phyloP scores from a whole-genome alignment of 2,329 filamentous ascomycete species.

The Cladosporium sphaerospermum region DNA sequence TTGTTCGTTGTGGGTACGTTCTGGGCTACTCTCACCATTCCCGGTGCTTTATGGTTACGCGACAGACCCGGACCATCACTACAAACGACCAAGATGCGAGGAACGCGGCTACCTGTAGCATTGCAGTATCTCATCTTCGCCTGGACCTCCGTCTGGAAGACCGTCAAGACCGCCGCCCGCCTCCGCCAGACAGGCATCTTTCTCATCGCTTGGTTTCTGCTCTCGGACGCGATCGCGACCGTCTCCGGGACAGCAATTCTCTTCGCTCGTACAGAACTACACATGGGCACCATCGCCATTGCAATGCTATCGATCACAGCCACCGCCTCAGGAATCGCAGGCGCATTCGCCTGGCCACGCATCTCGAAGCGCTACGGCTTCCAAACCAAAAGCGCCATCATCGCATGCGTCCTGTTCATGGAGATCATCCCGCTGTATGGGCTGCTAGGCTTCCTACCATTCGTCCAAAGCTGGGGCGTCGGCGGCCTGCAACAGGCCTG shows the following conservation, averaged over 20 bases:
- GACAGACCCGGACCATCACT: constrained; percentile 81
- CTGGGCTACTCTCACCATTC: constrained; percentile 85
- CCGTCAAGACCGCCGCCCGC: constrained; percentile 62
- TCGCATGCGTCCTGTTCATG: constrained; percentile 77
- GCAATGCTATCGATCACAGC: constrained; percentile 86
- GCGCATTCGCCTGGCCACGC: constrained; percentile 80
- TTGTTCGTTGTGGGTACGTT: constrained; percentile 76
- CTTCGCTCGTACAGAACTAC: constrained; percentile 83
- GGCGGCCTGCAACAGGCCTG: constrained; percentile 77
- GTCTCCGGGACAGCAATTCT: constrained; percentile 90
- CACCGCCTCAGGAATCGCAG: constrained; percentile 75
- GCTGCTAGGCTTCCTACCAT: constrained; percentile 72
- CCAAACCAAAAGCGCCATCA: constrained; percentile 72
- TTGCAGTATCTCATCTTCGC: constrained; percentile 70
- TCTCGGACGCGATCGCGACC: constrained; percentile 88
- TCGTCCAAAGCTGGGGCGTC: constrained; percentile 65
- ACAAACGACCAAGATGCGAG: constrained; percentile 30
- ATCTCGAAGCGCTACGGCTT: constrained; percentile 63
- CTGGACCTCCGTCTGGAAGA: constrained; percentile 75
- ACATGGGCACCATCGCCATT: constrained; percentile 79
- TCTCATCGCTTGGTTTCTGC: constrained; percentile 79
- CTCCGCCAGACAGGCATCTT: constrained; percentile 69
- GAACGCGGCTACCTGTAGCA: constrained; percentile 12
- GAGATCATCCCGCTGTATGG: constrained; percentile 88
- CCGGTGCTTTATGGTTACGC: constrained; percentile 75